A percentile compares a stretch with the other conserved stretches of the same genome.
phyloP scores from a whole-genome alignment of 2,329 filamentous ascomycete species.

The Tolypocladium capitatum region DNA sequence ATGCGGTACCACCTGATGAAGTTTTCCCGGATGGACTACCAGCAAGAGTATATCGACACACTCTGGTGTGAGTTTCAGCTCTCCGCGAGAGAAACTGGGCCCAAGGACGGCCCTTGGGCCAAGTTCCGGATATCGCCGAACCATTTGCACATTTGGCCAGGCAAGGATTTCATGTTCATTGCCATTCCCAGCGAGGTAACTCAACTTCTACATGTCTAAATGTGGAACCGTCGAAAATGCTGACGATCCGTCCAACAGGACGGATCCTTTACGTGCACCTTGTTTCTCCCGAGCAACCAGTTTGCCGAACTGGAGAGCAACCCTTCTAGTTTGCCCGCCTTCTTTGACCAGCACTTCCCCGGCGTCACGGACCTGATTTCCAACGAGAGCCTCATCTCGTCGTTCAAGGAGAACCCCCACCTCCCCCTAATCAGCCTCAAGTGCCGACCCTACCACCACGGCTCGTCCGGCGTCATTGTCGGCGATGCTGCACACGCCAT shows the following conservation, averaged over 20 bases:
- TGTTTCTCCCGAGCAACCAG: constrained; percentile 67
- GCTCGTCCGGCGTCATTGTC: constrained; percentile 64
- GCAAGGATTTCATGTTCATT: constrained; percentile 93
- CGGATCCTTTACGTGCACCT: constrained; percentile 85
- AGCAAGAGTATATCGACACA: constrained; percentile 90
- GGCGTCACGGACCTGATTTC: constrained; percentile 66
- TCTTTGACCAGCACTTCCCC: constrained; percentile 77
- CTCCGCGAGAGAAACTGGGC: constrained; percentile 29
- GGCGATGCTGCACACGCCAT: constrained; percentile 95
- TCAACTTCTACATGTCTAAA: not conserved
- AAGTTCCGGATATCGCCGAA: constrained; percentile 76
- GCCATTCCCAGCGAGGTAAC: constrained; percentile 65
- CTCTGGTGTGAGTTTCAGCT: constrained; percentile 96
- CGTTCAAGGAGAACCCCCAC: constrained; percentile 75
- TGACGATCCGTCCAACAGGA: constrained; percentile 45
- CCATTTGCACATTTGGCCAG: constrained; percentile 96
- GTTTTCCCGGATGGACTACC: constrained; percentile 76
- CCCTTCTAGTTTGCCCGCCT: constrained; percentile 46
- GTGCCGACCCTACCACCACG: constrained; percentile 76
- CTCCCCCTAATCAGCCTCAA: constrained; percentile 89
- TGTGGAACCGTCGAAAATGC: constrained; percentile 10
- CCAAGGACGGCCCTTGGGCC: constrained; percentile 18
- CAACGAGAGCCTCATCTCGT: constrained; percentile 51
- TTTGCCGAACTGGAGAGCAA: constrained; percentile 55
- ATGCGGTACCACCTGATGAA: constrained; percentile 95